Percentiles rank a stretch among this genome's conserved stretches.
phyloP scores from a whole-genome alignment of 163 green algal genomes.

The Prototheca wickerhamii region DNA sequence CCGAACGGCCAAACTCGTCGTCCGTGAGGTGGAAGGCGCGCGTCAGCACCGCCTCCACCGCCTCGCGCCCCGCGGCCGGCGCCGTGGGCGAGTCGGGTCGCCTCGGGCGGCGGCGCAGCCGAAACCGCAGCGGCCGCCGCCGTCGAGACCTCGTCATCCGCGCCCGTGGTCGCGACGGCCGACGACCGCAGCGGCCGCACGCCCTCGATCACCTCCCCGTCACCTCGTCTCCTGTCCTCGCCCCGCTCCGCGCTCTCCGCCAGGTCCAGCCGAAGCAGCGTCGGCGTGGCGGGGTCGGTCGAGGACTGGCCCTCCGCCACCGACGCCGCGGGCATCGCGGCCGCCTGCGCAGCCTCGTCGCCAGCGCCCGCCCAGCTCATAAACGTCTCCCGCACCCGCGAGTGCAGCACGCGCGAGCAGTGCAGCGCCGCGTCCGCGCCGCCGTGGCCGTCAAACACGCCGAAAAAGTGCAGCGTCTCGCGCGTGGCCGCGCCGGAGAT shows the following conservation, averaged over 20 bases:
- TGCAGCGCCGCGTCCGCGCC: slow-evolving; percentile 77
- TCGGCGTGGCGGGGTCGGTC: too few species aligned
- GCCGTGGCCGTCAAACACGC: slow-evolving; percentile 91
- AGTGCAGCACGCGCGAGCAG: slow-evolving; percentile 71
- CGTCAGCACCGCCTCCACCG: slow-evolving; percentile 43
- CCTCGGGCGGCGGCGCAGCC: not conserved
- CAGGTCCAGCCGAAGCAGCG: too few species aligned
- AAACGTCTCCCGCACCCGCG: slow-evolving; percentile 45
- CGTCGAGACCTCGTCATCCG: not conserved
- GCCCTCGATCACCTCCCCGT: not conserved
- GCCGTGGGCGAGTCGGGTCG: not conserved
- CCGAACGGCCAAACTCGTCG: slow-evolving; percentile 50
- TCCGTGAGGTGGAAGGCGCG: slow-evolving; percentile 50
- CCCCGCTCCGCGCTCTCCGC: not conserved
- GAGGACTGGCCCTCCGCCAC: too few species aligned
- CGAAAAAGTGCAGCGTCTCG: slow-evolving; percentile 90
- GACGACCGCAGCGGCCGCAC: not conserved
- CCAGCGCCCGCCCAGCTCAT: not conserved
- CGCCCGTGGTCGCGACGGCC: too few species aligned
- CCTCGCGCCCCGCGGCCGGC: slow-evolving; percentile 4
- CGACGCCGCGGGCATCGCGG: too few species aligned
- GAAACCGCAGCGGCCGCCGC: not conserved
- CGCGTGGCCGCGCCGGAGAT: slow-evolving; percentile 6
- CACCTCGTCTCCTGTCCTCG: not conserved
- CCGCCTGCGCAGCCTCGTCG: not conserved